These are phyloP conservation scores for Alternaria brassicae DNA, from an alignment of 2,329 filamentous ascomycete species.

Conservation along the genomic window DNA sequence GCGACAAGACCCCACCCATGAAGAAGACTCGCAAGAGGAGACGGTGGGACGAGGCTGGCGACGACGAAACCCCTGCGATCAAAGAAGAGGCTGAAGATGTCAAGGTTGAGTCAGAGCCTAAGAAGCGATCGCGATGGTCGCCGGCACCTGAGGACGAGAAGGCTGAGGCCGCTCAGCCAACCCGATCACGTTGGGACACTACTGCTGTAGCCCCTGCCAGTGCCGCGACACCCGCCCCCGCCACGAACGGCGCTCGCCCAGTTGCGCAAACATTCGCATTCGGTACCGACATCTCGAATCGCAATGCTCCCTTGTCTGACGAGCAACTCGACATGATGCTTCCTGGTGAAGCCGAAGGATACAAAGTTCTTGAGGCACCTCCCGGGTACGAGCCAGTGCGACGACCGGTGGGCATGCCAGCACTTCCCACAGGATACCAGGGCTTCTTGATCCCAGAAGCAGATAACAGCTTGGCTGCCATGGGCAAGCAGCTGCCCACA, in stretches of 20 bases:
- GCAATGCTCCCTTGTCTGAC: constrained; percentile 85
- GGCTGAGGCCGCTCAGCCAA: constrained; percentile 61
- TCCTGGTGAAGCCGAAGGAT: constrained; percentile 86
- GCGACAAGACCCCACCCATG: constrained; percentile 72
- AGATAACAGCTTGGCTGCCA: constrained; percentile 74
- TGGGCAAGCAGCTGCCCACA: constrained; percentile 90
- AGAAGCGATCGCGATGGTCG: constrained; percentile 77
- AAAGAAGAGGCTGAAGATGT: constrained; percentile 30
- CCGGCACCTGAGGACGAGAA: constrained; percentile 60
- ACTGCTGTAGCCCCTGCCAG: constrained; percentile 35
- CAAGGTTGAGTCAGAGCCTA: constrained; percentile 28
- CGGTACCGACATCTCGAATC: constrained; percentile 79
- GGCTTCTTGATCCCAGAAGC: constrained; percentile 99
- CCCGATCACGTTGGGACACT: constrained; percentile 48
- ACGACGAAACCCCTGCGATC: constrained; percentile 38
- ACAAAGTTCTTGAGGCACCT: constrained; percentile 88
- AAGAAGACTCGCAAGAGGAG: constrained; percentile 74
- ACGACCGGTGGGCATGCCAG: constrained; percentile 75
- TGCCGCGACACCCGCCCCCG: constrained; percentile 33
- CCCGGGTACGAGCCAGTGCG: constrained; percentile 89
- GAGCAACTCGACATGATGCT: constrained; percentile 94
- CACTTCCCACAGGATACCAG: constrained; percentile 68
- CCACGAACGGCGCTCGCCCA: constrained; percentile 30
- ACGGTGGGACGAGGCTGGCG: constrained; percentile 82
- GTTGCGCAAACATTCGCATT: constrained; percentile 66